Base-by-base conservation (phyloP, 1,284 basidiomycete species). In the Ganoderma lingzhi region DNA sequence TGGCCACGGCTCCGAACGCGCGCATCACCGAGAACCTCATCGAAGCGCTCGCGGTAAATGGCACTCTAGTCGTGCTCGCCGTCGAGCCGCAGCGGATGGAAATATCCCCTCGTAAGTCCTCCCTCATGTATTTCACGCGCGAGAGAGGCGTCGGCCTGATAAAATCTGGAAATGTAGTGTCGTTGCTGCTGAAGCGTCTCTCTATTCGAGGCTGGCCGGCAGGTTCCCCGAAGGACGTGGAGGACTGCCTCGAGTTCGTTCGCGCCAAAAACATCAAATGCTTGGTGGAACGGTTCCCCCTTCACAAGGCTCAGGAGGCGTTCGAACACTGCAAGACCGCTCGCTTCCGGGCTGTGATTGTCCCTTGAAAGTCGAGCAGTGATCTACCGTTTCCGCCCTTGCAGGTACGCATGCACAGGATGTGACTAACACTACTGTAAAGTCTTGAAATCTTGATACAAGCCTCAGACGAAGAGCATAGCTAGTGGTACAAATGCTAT, bases 341-440 rank as follows among this genome's bases (percentile, higher is more conserved):
- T 15, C 68, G 72, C 45, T 79, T 78, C 75, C 70, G 78, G 23
- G 74, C 77, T n/a, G 77, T 79, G 63, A 72, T 79, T 32, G 60
- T 78, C 0, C 78, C 78, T 17, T 76, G 63, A 72, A 53, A 4
- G 37, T 1, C 12, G 12, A 60, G n/a, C 15, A 37, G 37, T 10
- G n/a, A n/a, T 23, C 5, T 60, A 19, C 39, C 23, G 37, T 19
- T 35, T 6, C 17, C 15, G 14, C n/a, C 45, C 5, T 48, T 23
- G 6, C 10, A 15, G 42, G 48, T 23, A 17, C 30, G 53, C 15
- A 19, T 56, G 23, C 30, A 60, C 8, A 37, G 19, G 19, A 32
- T 35, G 23, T 23, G 23, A 23, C 23, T 23, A 9, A n/a, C 3
- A 1, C 14, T 55, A 23, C 23, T 23, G 23, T 23, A 2, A 41